Evolutionary conservation across 352 stramenopile genomes (phyloP).

Genomic region (Elongisporangium undulatum): DNA sequence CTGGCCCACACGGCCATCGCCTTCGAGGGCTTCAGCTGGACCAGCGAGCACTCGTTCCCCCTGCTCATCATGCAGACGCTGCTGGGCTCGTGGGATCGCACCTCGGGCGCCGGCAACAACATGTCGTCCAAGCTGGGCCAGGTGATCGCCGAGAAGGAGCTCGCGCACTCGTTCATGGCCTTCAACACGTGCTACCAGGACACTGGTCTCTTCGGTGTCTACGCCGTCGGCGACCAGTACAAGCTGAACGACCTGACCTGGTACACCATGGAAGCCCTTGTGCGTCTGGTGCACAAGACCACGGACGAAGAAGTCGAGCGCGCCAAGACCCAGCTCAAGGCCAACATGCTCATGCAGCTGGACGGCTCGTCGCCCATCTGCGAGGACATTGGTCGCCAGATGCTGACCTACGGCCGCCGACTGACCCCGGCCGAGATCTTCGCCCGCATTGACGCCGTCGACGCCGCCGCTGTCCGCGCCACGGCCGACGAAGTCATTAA

Average conservation of each 20-base stretch:
- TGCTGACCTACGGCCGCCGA: conserved; percentile 95
- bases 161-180: conserved; percentile 97
- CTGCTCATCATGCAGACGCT: conserved; percentile 98
- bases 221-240: conserved; percentile 93
- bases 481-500: conserved; percentile 92
- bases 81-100: conserved; percentile 90
- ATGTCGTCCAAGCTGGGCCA: conserved; percentile 96
- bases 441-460: conserved; percentile 97
- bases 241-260: conserved; percentile 95
- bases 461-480: conserved; percentile 90
- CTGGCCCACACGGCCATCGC: conserved; percentile 96
- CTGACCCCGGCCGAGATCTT: conserved; percentile 99
- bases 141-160: conserved; percentile 94
- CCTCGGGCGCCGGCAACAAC: conserved; percentile 91
- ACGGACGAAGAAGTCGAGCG: conserved; percentile 96
- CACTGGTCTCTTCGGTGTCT: conserved; percentile 99
- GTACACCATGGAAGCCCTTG: conserved; percentile 94
- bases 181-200: conserved; percentile 99
- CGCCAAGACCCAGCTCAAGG: conserved; percentile 99
- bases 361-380: conserved; percentile 97
- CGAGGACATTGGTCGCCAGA: conserved; percentile 99
- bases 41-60: conserved; percentile 96
- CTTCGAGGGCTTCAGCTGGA: conserved; percentile 98
- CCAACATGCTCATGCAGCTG: conserved; percentile 99
- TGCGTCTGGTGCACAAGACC: conserved; percentile 95